These are phyloP conservation scores for Heteromeles arbutifolia DNA, from an alignment of 306 rosid genomes.

Conservation along the genomic window DNA sequence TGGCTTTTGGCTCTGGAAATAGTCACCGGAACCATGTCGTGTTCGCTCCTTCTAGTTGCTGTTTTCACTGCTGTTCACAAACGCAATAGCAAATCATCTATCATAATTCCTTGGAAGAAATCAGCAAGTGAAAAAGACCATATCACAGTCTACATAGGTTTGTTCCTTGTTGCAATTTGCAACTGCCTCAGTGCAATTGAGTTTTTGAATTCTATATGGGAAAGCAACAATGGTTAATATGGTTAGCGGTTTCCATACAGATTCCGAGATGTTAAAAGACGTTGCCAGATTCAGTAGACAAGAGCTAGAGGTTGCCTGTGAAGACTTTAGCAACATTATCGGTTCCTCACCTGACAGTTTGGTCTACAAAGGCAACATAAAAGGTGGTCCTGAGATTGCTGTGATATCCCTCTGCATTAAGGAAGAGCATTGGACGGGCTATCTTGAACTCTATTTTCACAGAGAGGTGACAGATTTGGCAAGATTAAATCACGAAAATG, in stretches of 20 bases:
- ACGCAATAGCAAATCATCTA: constrained; percentile 67
- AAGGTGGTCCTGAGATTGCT: constrained; percentile 94
- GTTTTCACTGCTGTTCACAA: constrained; percentile 53
- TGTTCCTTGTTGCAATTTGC: constrained; percentile 18
- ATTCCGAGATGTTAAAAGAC: constrained; percentile 73
- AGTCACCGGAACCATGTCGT: constrained; percentile 66
- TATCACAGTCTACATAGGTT: constrained; percentile 54
- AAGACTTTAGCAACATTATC: constrained; percentile 96
- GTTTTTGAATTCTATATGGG: constrained; percentile 14
- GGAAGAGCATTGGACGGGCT: constrained; percentile 90
- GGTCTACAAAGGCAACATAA: constrained; percentile 89
- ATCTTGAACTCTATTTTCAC: constrained; percentile 86
- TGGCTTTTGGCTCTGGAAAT: constrained; percentile 89
- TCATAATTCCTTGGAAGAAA: constrained; percentile 92
- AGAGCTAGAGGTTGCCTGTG: constrained; percentile 97
- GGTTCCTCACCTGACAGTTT: constrained; percentile 96
- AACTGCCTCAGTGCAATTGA: constrained; percentile 9
- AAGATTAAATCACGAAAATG: constrained; percentile 68
- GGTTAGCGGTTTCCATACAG: constrained; percentile 34
- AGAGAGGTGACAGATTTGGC: constrained; percentile 94
- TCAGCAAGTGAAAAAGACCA: constrained; percentile 70
- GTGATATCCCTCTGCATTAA: constrained; percentile 84
- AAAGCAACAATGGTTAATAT: constrained; percentile 10
- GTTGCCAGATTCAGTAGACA: constrained; percentile 72
- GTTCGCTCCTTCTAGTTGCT: constrained; percentile 62